Base-by-base conservation (phyloP, 1,139 yeast species). In the Protomyces inundatus region DNA sequence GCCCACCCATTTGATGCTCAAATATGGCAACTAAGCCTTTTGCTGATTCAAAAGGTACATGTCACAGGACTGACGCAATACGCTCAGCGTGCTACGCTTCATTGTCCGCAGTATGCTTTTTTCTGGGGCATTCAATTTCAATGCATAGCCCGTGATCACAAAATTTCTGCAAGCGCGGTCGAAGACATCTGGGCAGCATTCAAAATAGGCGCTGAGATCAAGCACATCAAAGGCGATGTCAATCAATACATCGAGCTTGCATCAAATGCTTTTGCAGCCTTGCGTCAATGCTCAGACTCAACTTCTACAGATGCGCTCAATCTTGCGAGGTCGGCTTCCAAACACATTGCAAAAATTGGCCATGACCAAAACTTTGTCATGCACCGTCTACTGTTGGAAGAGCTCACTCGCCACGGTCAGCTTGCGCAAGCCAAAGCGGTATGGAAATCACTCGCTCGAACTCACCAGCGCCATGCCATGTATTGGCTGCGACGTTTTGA, bases 401-500 rank as follows among this genome's bases (percentile, higher is more conserved):
- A 23, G n/a, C 16, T 35, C 10, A 67, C 69, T 3, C 34, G 55
- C 37, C 48, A 34, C n/a, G 67, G 66, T 12, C 45, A 62, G 14
- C 33, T 64, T 9, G 61, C 36, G 9, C 66, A 65, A 35, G 82
- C 82, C 0, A 66, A 75, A 12, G 55, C 64, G 0, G 65, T 76
- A 1, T 67, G 81, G 63, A 66, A 70, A 1, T 60, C 62, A n/a
- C 68, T 83, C 37, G 64, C 77, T 3, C 69, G 70, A 3, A 68
- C 65, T 0, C 80, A 76, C 63, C 67, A 72, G 0, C 66, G 70
- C 3, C 79, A 80, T 66, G 71, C 78, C 14, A 83, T 80, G 34
- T 76, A 80, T 9, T 85, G 87, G 87, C 66, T 83, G 6, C 76
- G 73, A 62, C 78, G 79, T 6, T 71, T 74, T 54, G 76, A 77